A percentile compares a stretch with the other conserved stretches of the same genome.
Conservation (phyloP, 139 green algal genomes). For the Tetratostichococcus sp. region DNA sequence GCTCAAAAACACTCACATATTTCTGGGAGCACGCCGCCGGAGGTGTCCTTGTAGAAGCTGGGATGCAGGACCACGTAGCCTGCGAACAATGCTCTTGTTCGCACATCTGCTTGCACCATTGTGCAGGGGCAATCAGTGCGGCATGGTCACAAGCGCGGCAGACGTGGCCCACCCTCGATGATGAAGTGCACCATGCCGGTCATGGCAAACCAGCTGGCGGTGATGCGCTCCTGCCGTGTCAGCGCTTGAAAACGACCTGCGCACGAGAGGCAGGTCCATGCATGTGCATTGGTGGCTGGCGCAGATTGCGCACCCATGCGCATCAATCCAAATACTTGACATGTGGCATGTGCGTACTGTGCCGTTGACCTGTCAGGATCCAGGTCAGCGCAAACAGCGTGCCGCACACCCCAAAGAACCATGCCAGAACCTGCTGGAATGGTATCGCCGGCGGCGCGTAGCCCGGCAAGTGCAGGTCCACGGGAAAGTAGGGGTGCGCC, state of each 20-base stretch:
- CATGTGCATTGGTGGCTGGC: neutral
- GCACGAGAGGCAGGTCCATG: neutral
- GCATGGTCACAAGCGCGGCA: too few relatives aligned
- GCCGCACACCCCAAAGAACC: constrained; percentile 55
- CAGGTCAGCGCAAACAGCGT: constrained; percentile 37
- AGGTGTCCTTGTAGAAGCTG: constrained; percentile 66
- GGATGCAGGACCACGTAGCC: constrained; percentile 59
- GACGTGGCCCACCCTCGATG: constrained; percentile 58
- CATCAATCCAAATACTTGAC: neutral
- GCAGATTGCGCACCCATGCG: neutral
- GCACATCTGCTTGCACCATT: neutral
- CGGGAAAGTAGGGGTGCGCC: constrained; percentile 73
- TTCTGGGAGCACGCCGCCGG: constrained; percentile 66
- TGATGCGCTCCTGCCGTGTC: constrained; percentile 32
- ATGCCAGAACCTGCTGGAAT: constrained; percentile 57
- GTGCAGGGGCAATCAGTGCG: neutral
- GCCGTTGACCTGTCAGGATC: constrained; percentile 37
- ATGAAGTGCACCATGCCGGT: constrained; percentile 79
- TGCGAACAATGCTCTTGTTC: constrained; percentile 8
- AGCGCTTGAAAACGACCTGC: constrained; percentile 42
- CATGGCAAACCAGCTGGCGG: constrained; percentile 61
- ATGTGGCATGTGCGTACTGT: neutral
- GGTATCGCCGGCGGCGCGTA: constrained; percentile 53
- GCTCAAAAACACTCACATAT: constrained; percentile 54
- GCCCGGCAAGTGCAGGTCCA: constrained; percentile 43